Conservation (phyloP, 495 filamentous ascomycete genomes). For the Annulohypoxylon stygium region DNA sequence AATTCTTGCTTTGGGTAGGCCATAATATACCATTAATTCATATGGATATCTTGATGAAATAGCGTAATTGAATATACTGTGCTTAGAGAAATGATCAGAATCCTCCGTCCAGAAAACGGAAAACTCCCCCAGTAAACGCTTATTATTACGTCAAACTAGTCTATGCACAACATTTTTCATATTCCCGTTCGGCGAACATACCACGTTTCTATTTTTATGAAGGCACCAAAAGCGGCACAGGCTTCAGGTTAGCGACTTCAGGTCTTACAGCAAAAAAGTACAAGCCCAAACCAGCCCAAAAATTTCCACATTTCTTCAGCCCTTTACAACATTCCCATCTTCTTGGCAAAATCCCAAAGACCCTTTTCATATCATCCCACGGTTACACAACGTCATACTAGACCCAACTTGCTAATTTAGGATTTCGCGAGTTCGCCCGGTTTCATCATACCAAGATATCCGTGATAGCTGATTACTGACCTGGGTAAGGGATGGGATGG, state of each 20-base stretch:
- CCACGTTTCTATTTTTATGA: slow-evolving; percentile 2
- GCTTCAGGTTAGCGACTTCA: background rate
- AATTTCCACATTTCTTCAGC: slow-evolving; percentile 23
- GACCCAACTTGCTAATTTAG: background rate
- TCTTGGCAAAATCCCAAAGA: slow-evolving; percentile 38
- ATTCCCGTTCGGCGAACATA: background rate
- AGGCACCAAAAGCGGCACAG: background rate
- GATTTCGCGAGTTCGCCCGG: background rate
- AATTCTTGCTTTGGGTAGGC: background rate
- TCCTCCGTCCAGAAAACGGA: background rate
- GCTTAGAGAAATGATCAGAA: background rate
- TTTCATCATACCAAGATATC: slow-evolving; percentile 24
- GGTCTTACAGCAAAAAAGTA: background rate
- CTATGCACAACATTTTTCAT: background rate
- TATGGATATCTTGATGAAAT: background rate
- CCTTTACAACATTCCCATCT: background rate
- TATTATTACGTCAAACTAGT: background rate
- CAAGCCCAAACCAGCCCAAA: slow-evolving; percentile 7
- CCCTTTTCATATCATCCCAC: slow-evolving; percentile 22
- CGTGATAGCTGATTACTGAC: slow-evolving; percentile 1
- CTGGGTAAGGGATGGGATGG: background rate
- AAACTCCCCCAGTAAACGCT: background rate
- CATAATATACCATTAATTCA: background rate
- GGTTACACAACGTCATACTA: slow-evolving; percentile 35
- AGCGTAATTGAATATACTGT: background rate